Evolutionary conservation across 1,139 yeast genomes (phyloP), one percentile per base, ranked within the genome.

Genomic region (Geotrichum siamense): DNA sequence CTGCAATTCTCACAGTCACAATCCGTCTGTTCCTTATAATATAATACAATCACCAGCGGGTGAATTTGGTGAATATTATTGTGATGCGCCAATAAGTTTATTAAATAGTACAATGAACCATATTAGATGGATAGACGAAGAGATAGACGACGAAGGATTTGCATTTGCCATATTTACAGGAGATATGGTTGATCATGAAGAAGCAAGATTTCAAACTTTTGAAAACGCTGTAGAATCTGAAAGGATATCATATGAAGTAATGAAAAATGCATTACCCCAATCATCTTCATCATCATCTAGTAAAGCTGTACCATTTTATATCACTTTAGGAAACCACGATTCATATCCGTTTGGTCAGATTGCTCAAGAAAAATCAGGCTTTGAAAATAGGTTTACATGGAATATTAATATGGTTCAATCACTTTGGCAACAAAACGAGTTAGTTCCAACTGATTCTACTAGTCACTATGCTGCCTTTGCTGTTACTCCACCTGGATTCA

Each of bases 291-390:
- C 8, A 12, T 12, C 31, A n/a, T 5, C 6, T 5, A n/a, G 13
- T 5, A 5, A n/a, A 28, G 66, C 73, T 44, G 61, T 76, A 13
- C 81, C 85, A 2, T 74, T 81, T n/a, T 79, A 67, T 55, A 72
- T 84, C 10, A 76, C 75, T 27, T 65, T 81, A 53, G 87, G 89
- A 13, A 80, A 80, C 60, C 87, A 81, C 59, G 87, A 81, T 55
- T 74, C 81, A 16, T 80, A 74, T 68, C 87, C 87, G n/a, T 79
- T 78, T 55, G 82, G 80, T 15, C 85, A 79, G 59, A 60, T 78
- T 45, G 80, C 86, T 1, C 83, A 80, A 37, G 64, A 70, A 46
- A 56, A 61, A 34, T 68, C 73, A 27, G 73, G 74, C 3, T 71
- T 66, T 49, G 65, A 68, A 41, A 71, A 72, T 51, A 62, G 74